Percentiles rank a stretch among this genome's conserved stretches.
phyloP scores from a whole-genome alignment of 148 eudicot species.

The Selenicereus undatus region DNA sequence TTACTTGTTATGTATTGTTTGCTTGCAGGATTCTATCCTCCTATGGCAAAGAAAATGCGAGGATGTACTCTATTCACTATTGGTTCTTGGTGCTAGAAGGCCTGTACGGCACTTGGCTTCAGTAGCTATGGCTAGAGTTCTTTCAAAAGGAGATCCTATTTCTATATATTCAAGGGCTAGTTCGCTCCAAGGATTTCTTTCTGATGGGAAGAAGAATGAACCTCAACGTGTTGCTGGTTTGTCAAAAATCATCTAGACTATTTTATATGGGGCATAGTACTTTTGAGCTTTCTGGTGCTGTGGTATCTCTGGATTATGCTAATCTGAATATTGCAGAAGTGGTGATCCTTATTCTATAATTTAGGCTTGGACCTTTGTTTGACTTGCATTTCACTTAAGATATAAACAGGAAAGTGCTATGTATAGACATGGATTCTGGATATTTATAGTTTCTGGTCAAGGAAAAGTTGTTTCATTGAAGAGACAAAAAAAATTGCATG shows the following conservation, averaged over 20 bases:
- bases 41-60: constrained; percentile 93
- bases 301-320: not conserved
- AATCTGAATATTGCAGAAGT: not conserved
- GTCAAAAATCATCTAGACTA: constrained; percentile 25
- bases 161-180: constrained; percentile 95
- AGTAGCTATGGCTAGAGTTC: constrained; percentile 76
- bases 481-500: not conserved
- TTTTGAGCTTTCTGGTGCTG: not conserved
- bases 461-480: not conserved
- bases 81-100: constrained; percentile 79
- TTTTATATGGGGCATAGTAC: not conserved
- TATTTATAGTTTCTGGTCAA: not conserved
- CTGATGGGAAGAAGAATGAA: constrained; percentile 84
- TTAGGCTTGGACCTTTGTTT: not conserved
- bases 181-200: constrained; percentile 86
- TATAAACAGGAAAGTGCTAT: not conserved
- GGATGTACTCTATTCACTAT: constrained; percentile 78
- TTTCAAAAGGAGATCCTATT: constrained; percentile 84
- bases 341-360: not conserved
- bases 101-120: constrained; percentile 97
- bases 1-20: not conserved
- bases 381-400: not conserved
- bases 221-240: constrained; percentile 81
- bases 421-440: not conserved
- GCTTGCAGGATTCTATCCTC: constrained; percentile 62